These are phyloP conservation scores for Ilyonectria destructans DNA, from an alignment of 2,329 filamentous ascomycete genomes.

Conservation along the genomic window DNA sequence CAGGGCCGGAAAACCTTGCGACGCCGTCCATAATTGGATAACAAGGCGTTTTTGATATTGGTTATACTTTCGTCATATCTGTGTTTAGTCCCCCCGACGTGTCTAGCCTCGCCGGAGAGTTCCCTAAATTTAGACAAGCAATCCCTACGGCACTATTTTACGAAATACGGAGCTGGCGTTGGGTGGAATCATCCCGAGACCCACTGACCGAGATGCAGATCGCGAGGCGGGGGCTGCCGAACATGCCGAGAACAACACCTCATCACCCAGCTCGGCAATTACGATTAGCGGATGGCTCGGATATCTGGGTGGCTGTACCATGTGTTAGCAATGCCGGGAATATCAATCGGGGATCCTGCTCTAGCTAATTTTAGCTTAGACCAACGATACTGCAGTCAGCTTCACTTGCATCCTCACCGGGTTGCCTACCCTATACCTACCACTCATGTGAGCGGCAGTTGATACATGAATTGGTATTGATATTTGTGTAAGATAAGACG, in stretches of 20 bases:
- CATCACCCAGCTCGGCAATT: neutral
- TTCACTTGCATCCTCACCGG: neutral
- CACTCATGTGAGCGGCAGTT: neutral
- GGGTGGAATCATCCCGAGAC: conserved; percentile 1
- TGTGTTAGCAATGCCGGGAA: neutral
- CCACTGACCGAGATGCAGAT: neutral
- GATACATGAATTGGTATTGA: neutral
- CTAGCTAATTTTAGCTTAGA: neutral
- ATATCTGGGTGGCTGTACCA: neutral
- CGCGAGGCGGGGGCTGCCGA: neutral
- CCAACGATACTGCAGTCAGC: neutral
- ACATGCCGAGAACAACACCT: neutral
- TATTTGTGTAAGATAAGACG: neutral
- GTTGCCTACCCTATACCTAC: neutral
- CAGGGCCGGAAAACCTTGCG: too few relatives aligned
- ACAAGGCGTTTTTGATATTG: neutral
- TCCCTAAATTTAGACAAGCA: too few relatives aligned
- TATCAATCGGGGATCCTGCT: neutral
- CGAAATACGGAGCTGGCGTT: neutral
- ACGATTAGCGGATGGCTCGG: neutral
- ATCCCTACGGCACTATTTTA: too few relatives aligned
- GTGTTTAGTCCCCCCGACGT: too few relatives aligned
- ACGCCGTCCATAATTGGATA: too few relatives aligned
- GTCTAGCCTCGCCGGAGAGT: too few relatives aligned
- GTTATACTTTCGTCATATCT: too few relatives aligned